Base-by-base conservation (phyloP, 2,329 filamentous ascomycete species). In the Colletotrichum horii region DNA sequence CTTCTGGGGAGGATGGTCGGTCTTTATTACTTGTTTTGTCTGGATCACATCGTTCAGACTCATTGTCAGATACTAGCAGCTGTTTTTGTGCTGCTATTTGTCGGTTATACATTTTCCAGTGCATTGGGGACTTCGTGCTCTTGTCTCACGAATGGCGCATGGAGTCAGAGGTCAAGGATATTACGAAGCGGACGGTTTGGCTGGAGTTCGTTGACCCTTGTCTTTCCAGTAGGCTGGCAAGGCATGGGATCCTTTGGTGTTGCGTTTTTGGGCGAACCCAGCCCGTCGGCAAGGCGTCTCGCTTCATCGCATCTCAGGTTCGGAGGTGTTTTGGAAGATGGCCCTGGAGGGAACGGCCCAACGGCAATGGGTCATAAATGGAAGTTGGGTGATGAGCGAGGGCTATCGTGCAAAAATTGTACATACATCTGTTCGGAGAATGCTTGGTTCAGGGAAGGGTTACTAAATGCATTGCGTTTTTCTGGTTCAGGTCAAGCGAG, bases 341-440 rank as follows among this genome's bases (percentile, higher is more conserved):
- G 36, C 62, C 34, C 26, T 74, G 60, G 70, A 60, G 62, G 30
- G 48, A 43, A 30, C 43, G 36, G 55, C 36, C 19, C 22, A 24
- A 14, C n/a, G 52, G 34, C 24, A 69, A 32, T 38, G 67, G 60
- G 19, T 68, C 55, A 72, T 52, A 67, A 26, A 71, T 38, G 30
- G 48, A 34, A 55, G 26, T 26, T n/a, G 14, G 48, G 67, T 61
- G 24, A 43, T 36, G 48, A 65, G 64, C 58, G 43, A 69, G 55
- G 48, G 48, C 69, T 26, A 56, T 76, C 70, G 79, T 82, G 83
- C 80, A 80, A 80, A 83, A 82, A 81, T 79, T 86, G 84, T 86
- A 85, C 82, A 86, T 85, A 85, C 83, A 82, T 81, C 82, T 83
- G 83, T 83, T 82, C 77, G 81, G 81, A 80, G 79, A 80, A 82